These are phyloP conservation scores for Fraxinus dipetala DNA, from an alignment of 305 asterid species.

Conservation along the genomic window DNA sequence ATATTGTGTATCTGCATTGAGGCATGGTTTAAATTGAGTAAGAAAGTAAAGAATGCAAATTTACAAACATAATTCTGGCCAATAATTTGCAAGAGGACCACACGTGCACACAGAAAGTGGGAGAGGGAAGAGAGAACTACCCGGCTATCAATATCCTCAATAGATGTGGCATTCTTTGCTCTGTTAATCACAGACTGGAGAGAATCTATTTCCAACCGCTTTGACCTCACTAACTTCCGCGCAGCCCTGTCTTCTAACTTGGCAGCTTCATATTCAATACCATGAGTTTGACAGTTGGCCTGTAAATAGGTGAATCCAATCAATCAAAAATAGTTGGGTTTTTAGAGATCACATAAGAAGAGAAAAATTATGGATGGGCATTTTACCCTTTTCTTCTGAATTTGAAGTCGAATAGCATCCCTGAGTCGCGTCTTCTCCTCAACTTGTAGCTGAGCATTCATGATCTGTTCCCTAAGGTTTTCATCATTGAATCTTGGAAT, in stretches of 20 bases:
- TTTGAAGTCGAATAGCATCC: slow-evolving; percentile 67
- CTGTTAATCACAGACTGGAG: slow-evolving; percentile 69
- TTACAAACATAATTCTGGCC: background rate
- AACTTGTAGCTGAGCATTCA: slow-evolving; percentile 57
- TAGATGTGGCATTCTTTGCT: slow-evolving; percentile 86
- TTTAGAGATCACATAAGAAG: background rate
- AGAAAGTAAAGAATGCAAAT: background rate
- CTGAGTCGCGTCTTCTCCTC: slow-evolving; percentile 79
- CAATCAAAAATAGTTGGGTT: background rate
- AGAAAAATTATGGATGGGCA: background rate
- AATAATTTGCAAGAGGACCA: slow-evolving; percentile 4
- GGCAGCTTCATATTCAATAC: slow-evolving; percentile 68
- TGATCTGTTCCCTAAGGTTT: slow-evolving; percentile 60
- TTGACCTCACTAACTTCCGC: slow-evolving; percentile 57
- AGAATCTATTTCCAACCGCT: slow-evolving; percentile 78
- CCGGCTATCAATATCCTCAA: slow-evolving; percentile 72
- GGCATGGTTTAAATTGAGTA: slow-evolving; percentile 16
- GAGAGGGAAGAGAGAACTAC: slow-evolving; percentile 36
- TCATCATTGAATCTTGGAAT: slow-evolving; percentile 75
- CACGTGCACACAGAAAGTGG: background rate
- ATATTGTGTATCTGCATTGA: slow-evolving; percentile 51
- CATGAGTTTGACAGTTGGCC: slow-evolving; percentile 53
- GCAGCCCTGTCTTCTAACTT: slow-evolving; percentile 54
- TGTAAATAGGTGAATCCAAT: slow-evolving; percentile 16
- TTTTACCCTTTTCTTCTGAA: slow-evolving; percentile 70